Conservation (phyloP, 23 red algal species). For the Gracilaria caudata region DNA sequence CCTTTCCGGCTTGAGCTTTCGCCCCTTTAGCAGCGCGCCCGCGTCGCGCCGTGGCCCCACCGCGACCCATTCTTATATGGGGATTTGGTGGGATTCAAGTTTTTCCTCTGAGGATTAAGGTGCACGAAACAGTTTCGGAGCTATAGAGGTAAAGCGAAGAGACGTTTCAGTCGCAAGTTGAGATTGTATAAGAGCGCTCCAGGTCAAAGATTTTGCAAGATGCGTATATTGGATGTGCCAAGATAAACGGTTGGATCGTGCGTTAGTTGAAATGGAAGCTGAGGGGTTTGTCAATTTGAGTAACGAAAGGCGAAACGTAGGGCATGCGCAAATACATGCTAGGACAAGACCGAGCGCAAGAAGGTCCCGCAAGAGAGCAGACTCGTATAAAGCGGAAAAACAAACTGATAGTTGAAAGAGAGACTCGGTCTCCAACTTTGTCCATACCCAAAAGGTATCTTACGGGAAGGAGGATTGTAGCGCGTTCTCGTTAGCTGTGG, state of each 20-base stretch:
- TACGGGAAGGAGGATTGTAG: not conserved
- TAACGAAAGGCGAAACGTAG: not conserved
- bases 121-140: too few species aligned
- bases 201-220: not conserved
- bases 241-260: not conserved
- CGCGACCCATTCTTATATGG: not conserved
- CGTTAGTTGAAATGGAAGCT: not conserved
- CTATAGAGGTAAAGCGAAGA: not conserved
- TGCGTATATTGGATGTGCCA: not conserved
- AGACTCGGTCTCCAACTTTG: not conserved
- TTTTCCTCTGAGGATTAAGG: too few species aligned
- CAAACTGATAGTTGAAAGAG: not conserved
- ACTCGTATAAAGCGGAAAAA: not conserved
- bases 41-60: conserved; percentile 17
- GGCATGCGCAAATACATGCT: not conserved
- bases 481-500: too few species aligned
- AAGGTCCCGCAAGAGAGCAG: not conserved
- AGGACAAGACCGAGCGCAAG: not conserved
- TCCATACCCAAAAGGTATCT: not conserved
- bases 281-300: not conserved
- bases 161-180: not conserved
- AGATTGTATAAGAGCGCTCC: not conserved
- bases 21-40: conserved; percentile 20
- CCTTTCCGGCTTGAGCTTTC: not conserved
- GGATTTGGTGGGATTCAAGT: not conserved